phyloP scores from a whole-genome alignment of 306 rosid genomes.

The Purshia tridentata region DNA sequence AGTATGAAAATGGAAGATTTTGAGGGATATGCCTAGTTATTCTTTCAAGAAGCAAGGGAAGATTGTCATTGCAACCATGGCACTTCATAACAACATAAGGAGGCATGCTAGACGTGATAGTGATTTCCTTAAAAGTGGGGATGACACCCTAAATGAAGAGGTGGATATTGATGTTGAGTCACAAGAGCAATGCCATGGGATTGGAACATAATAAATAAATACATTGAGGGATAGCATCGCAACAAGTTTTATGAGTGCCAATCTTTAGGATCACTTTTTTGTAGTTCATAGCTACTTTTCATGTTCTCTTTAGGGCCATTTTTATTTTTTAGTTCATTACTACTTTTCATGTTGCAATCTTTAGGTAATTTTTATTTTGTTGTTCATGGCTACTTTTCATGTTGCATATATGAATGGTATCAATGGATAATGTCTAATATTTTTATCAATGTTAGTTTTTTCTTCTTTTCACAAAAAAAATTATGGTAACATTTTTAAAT shows the following conservation, averaged over 20 bases:
- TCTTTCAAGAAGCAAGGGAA: neutral
- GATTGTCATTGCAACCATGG: neutral
- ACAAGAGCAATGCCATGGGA: neutral
- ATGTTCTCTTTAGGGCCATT: neutral
- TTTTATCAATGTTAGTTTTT: no score
- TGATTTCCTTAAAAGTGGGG: neutral
- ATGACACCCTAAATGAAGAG: neutral
- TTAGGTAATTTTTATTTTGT: neutral
- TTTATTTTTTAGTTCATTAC: neutral
- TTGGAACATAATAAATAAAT: neutral
- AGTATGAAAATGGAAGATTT: neutral
- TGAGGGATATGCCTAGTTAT: neutral
- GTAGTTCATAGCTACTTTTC: neutral
- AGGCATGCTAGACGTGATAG: neutral
- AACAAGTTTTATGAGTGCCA: neutral
- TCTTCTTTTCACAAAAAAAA: no score
- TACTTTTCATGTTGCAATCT: neutral
- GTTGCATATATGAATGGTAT: neutral
- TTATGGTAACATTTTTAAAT: no score
- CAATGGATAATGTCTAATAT: no score
- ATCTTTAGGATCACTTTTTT: neutral
- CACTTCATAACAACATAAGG: neutral
- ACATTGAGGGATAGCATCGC: neutral
- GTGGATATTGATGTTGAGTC: neutral
- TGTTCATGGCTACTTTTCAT: neutral